Conservation (phyloP, 495 filamentous ascomycete genomes). For the Recurvomyces mirabilis region DNA sequence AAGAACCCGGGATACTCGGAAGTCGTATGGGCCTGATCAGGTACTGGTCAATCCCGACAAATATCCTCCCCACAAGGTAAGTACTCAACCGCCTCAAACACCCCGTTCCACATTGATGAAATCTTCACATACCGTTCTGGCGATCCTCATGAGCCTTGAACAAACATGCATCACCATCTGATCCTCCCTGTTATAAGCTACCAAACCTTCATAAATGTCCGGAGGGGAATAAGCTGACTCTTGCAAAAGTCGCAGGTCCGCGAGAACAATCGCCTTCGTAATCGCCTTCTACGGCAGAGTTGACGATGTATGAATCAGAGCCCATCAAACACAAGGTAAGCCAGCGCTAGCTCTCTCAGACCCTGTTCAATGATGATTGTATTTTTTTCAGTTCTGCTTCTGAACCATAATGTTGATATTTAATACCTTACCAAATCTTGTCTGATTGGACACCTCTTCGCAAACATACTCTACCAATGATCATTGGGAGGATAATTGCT, state of each 20-base stretch:
- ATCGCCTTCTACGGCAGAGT: no score
- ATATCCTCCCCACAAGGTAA: no score
- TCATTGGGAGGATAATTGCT: neutral
- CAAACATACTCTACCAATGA: neutral
- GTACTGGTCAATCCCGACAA: no score
- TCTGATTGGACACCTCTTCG: slow-evolving; percentile 19
- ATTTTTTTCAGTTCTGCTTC: slow-evolving; percentile 38
- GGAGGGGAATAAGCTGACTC: no score
- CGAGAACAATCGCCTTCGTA: no score
- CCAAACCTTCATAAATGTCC: neutral
- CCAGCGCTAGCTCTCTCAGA: neutral
- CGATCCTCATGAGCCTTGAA: slow-evolving; percentile 82
- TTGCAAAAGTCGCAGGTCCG: no score
- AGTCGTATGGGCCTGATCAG: no score
- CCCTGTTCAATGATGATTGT: slow-evolving; percentile 30
- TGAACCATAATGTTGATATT: slow-evolving; percentile 33
- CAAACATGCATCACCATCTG: slow-evolving; percentile 99
- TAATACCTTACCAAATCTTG: slow-evolving; percentile 31
- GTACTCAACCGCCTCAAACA: no score
- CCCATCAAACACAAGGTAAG: neutral
- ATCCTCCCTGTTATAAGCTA: slow-evolving; percentile 27
- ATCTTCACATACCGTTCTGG: slow-evolving; percentile 50
- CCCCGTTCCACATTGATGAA: slow-evolving; percentile 55
- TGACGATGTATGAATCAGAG: neutral
- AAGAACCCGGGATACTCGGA: no score